Conservation (phyloP, 331 rosid genomes). For the Pyracantha coccinea region DNA sequence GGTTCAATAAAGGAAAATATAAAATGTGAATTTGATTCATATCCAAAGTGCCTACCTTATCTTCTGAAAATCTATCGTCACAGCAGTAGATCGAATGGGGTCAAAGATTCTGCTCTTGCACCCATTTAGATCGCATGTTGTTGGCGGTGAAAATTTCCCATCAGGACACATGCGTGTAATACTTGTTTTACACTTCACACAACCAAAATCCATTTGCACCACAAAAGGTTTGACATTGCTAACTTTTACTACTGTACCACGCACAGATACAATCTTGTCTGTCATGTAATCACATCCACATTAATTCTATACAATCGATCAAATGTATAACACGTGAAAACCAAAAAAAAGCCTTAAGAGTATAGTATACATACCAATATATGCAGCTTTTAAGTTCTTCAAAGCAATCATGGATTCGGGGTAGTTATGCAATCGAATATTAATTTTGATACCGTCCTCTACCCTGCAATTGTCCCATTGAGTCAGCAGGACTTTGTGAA, state of each 20-base stretch:
- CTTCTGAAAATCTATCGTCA: slow-evolving; percentile 79
- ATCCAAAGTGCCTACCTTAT: slow-evolving; percentile 45
- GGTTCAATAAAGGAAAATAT: neutral
- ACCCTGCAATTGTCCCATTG: slow-evolving; percentile 27
- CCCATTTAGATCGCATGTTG: slow-evolving; percentile 59
- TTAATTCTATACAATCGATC: neutral
- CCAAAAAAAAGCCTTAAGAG: neutral
- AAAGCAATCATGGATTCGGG: slow-evolving; percentile 83
- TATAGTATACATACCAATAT: slow-evolving; percentile 51
- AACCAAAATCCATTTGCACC: slow-evolving; percentile 68
- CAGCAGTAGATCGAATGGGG: slow-evolving; percentile 76
- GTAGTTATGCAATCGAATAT: slow-evolving; percentile 70
- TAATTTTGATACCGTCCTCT: slow-evolving; percentile 46
- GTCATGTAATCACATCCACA: slow-evolving; percentile 18
- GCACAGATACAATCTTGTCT: slow-evolving; percentile 92
- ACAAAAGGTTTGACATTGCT: slow-evolving; percentile 82
- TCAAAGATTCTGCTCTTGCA: slow-evolving; percentile 83
- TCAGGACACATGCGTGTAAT: slow-evolving; percentile 64
- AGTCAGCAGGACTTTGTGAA: slow-evolving; percentile 60
- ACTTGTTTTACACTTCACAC: slow-evolving; percentile 68
- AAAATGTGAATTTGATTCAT: neutral
- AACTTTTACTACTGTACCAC: slow-evolving; percentile 85
- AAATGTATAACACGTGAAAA: neutral
- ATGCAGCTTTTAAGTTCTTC: slow-evolving; percentile 90
- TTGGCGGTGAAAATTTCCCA: slow-evolving; percentile 84